Conservation (phyloP, 2,329 filamentous ascomycete genomes). For the Hymenotorrendiella dingleyae region DNA sequence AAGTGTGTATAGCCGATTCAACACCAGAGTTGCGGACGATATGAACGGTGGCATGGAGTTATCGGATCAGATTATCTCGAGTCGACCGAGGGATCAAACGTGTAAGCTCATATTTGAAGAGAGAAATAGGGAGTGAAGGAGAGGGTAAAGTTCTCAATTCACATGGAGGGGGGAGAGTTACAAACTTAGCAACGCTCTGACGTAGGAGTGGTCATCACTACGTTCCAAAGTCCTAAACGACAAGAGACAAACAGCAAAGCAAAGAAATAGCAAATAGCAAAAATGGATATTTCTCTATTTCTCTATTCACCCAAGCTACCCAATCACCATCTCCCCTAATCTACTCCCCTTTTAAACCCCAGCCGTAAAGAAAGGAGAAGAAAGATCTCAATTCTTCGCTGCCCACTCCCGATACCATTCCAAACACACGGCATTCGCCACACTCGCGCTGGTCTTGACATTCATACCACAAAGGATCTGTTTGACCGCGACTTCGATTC, state of each 20-base stretch:
- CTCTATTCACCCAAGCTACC: too few relatives aligned
- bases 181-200: too few relatives aligned
- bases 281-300: too few relatives aligned
- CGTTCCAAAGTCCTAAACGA: too few relatives aligned
- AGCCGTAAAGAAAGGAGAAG: too few relatives aligned
- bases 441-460: constrained; percentile 83
- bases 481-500: constrained; percentile 92
- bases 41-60: constrained; percentile 53
- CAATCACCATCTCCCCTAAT: too few relatives aligned
- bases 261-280: too few relatives aligned
- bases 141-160: too few relatives aligned
- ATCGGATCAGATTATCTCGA: constrained; percentile 61
- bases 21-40: constrained; percentile 46
- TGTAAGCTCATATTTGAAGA: constrained; percentile 41
- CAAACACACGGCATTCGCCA: constrained; percentile 84
- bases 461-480: constrained; percentile 86
- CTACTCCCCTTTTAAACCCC: too few relatives aligned
- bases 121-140: neutral
- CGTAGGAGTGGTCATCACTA: too few relatives aligned
- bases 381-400: constrained; percentile 27
- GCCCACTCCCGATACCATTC: constrained; percentile 86
- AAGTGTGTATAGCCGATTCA: constrained; percentile 53
- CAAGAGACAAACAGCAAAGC: too few relatives aligned
- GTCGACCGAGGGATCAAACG: constrained; percentile 52
- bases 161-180: too few relatives aligned